Percentiles rank a stretch among this genome's conserved stretches.
These are phyloP conservation scores for Sporisorium reilianum DNA, from an alignment of 1,284 basidiomycete genomes.

Conservation along the genomic window DNA sequence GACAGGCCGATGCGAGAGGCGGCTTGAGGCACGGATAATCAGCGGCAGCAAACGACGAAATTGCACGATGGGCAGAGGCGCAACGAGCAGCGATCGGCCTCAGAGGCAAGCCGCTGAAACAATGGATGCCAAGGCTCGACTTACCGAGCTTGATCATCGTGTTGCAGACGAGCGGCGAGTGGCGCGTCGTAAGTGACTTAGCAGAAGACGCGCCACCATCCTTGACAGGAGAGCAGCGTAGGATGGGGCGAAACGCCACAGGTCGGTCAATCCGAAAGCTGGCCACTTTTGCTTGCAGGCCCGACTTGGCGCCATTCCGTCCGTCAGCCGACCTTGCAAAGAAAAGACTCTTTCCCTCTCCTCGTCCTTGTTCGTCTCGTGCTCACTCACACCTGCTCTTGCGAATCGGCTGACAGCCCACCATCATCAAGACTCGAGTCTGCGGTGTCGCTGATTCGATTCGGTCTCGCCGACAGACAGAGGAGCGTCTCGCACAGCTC, in stretches of 20 bases:
- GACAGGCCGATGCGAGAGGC: not conserved
- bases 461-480: not conserved
- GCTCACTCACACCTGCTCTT: not conserved
- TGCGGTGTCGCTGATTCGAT: too few relatives aligned
- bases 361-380: too few relatives aligned
- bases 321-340: not conserved
- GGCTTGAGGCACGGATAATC: not conserved
- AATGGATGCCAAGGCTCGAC: constrained; percentile 13
- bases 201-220: too few relatives aligned
- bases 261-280: constrained; percentile 19
- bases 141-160: not conserved
- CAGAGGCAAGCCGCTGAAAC: too few relatives aligned
- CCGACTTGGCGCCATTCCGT: constrained; percentile 11
- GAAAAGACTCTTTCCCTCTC: not conserved
- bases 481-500: not conserved
- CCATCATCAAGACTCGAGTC: not conserved
- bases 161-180: too few relatives aligned
- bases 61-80: constrained; percentile 2
- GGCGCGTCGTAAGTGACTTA: too few relatives aligned
- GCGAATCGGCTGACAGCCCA: too few relatives aligned
- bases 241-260: constrained; percentile 6
- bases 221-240: constrained; percentile 2
- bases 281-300: not conserved
- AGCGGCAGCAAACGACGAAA: constrained; percentile 7
- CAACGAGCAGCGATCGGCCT: too few relatives aligned